Evolutionary conservation across 1,284 basidiomycete species (phyloP).

Genomic region (Rhodotorula sp.): DNA sequence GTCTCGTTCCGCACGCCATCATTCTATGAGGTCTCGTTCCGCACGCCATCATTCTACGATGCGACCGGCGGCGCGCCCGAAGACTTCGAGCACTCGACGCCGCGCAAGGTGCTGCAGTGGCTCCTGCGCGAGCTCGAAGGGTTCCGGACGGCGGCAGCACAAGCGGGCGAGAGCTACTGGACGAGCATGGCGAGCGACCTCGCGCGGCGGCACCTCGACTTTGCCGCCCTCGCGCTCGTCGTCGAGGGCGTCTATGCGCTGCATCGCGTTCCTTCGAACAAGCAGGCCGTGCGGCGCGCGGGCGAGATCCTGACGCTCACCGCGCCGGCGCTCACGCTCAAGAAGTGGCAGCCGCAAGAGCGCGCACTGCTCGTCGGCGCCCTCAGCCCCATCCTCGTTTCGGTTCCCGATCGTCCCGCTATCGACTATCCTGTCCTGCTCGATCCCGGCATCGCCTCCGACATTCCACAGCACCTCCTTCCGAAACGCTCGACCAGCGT

Average conservation of each 20-base stretch:
- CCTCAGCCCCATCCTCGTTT: constrained; percentile 62
- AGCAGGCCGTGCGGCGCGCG: constrained; percentile 64
- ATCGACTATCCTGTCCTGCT: constrained; percentile 58
- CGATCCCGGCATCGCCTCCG: constrained; percentile 64
- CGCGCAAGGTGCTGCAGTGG: constrained; percentile 67
- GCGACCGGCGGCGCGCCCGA: constrained; percentile 1
- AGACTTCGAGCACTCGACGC: constrained; percentile 7
- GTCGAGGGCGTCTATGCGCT: constrained; percentile 68
- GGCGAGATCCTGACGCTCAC: constrained; percentile 57
- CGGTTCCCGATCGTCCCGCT: constrained; percentile 45
- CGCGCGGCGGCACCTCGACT: constrained; percentile 67
- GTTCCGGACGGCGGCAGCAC: constrained; percentile 58
- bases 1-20: neutral
- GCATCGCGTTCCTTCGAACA: constrained; percentile 64
- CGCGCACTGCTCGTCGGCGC: constrained; percentile 64
- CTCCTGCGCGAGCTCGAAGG: constrained; percentile 63
- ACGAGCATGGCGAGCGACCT: constrained; percentile 59
- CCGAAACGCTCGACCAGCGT: neutral
- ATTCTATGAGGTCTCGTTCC: neutral
- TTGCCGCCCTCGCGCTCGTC: constrained; percentile 63
- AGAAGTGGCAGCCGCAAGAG: constrained; percentile 55
- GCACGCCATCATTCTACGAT: constrained; percentile 4
- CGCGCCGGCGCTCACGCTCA: constrained; percentile 27
- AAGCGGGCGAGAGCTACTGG: constrained; percentile 38
- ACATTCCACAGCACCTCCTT: constrained; percentile 63